Evolutionary conservation across 1,284 basidiomycete species (phyloP).

Genomic region (Naganishia liquefaciens): DNA sequence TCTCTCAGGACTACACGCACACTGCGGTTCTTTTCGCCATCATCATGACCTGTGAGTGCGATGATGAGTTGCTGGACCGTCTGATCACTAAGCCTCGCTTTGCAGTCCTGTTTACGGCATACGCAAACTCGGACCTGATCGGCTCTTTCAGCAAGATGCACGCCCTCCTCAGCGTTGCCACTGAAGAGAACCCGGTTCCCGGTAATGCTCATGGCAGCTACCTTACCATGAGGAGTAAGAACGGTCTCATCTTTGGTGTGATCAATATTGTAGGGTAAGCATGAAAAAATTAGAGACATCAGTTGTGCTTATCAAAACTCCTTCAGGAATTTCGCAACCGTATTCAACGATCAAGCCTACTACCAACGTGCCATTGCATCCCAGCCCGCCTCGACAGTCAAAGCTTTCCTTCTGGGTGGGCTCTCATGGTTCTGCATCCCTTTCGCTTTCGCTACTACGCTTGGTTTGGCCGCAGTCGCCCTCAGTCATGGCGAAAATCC

Average conservation of each 20-base stretch:
- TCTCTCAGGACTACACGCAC: conserved; percentile 61
- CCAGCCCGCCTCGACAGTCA: conserved; percentile 76
- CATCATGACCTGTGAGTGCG: conserved; percentile 58
- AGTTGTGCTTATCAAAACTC: not conserved
- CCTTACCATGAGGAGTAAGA: conserved; percentile 74
- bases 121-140: conserved; percentile 65
- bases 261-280: conserved; percentile 63
- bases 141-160: conserved; percentile 61
- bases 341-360: conserved; percentile 62
- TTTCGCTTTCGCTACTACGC: conserved; percentile 58
- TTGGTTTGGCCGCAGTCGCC: conserved; percentile 79
- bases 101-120: conserved; percentile 68
- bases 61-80: too few species aligned
- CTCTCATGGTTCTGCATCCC: conserved; percentile 85
- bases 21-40: conserved; percentile 79
- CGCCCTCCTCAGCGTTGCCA: conserved; percentile 57
- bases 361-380: conserved; percentile 67
- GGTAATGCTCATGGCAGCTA: conserved; percentile 67
- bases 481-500: conserved; percentile 62
- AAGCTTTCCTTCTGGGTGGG: conserved; percentile 86
- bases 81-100: conserved; percentile 19
- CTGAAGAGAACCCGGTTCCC: conserved; percentile 57
- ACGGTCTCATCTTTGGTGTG: conserved; percentile 82
- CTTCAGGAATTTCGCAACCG: conserved; percentile 61
- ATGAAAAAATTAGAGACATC: not conserved